These are phyloP conservation scores for Pholiota molesta DNA, from an alignment of 768 basidiomycete genomes.

Conservation along the genomic window DNA sequence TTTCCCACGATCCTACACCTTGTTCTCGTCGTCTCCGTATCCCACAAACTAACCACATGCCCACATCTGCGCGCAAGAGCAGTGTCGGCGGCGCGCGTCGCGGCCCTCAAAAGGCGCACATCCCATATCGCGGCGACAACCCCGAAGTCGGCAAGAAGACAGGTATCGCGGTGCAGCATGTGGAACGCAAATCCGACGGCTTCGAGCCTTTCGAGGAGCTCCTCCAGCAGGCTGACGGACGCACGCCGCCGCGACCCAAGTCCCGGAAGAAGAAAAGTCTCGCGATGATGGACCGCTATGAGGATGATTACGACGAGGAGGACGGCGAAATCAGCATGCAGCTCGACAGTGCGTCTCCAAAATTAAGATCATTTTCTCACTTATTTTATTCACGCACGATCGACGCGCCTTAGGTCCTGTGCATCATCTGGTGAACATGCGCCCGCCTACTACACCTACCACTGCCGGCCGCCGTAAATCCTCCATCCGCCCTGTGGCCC, in stretches of 20 bases:
- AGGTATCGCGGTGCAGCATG: slow-evolving; percentile 66
- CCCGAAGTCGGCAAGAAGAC: slow-evolving; percentile 81
- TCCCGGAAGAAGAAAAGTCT: slow-evolving; percentile 49
- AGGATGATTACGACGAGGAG: slow-evolving; percentile 50
- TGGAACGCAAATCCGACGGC: slow-evolving; percentile 77
- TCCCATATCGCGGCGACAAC: slow-evolving; percentile 80
- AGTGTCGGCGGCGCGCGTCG: slow-evolving; percentile 51
- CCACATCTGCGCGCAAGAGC: slow-evolving; percentile 48
- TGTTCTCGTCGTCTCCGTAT: neutral
- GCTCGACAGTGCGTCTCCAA: slow-evolving; percentile 59
- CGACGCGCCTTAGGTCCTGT: slow-evolving; percentile 37
- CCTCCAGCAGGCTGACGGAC: slow-evolving; percentile 67
- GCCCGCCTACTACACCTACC: slow-evolving; percentile 44
- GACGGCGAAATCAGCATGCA: slow-evolving; percentile 79
- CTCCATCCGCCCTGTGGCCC: slow-evolving; percentile 50
- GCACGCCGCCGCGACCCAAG: slow-evolving; percentile 62
- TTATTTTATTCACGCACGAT: neutral
- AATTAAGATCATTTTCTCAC: neutral
- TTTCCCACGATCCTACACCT: neutral
- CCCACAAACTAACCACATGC: slow-evolving; percentile 32
- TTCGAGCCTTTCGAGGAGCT: slow-evolving; percentile 83
- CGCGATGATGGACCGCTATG: slow-evolving; percentile 28
- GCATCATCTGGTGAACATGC: slow-evolving; percentile 43
- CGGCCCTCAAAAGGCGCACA: slow-evolving; percentile 64
- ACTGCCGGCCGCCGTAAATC: slow-evolving; percentile 38